A percentile compares a stretch with the other conserved stretches of the same genome.
Conservation (phyloP, 495 filamentous ascomycete genomes). For the Penicillium lividum region DNA sequence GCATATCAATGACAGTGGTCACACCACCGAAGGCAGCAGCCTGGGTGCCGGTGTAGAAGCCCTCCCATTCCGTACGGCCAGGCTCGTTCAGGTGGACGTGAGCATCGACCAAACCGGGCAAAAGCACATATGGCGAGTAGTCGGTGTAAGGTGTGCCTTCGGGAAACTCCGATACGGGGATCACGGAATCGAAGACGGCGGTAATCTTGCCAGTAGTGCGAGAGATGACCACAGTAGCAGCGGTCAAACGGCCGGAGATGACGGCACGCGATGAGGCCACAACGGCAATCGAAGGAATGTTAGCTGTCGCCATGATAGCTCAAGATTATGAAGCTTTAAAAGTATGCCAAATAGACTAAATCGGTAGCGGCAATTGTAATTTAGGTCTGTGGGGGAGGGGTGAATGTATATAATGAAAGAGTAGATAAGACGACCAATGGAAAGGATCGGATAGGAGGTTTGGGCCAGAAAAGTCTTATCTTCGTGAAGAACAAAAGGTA, state of each 20-base stretch:
- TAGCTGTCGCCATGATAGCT: constrained; percentile 33
- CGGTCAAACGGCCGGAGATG: constrained; percentile 63
- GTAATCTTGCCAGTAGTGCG: constrained; percentile 80
- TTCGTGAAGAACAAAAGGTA: background rate
- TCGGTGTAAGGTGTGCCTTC: constrained; percentile 71
- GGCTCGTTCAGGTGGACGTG: constrained; percentile 99
- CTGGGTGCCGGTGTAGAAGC: constrained; percentile 89
- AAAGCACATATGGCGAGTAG: constrained; percentile 81
- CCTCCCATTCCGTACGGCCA: constrained; percentile 97
- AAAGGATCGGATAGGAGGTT: constrained; percentile 6
- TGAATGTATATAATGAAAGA: constrained; percentile 5
- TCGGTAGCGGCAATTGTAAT: constrained; percentile 4
- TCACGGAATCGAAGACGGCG: constrained; percentile 69
- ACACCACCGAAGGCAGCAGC: constrained; percentile 96
- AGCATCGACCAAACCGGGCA: constrained; percentile 93
- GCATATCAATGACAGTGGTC: constrained; percentile 99
- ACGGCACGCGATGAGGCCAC: constrained; percentile 83
- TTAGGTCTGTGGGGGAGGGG: background rate
- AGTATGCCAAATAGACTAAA: background rate
- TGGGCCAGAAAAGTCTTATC: constrained; percentile 6
- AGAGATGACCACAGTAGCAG: constrained; percentile 79
- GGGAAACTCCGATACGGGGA: constrained; percentile 73
- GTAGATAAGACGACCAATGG: constrained; percentile 17
- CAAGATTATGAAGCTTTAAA: background rate
- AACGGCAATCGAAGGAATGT: constrained; percentile 59